Conservation (phyloP, 2,329 filamentous ascomycete genomes). For the Xylaria hypoxylon region DNA sequence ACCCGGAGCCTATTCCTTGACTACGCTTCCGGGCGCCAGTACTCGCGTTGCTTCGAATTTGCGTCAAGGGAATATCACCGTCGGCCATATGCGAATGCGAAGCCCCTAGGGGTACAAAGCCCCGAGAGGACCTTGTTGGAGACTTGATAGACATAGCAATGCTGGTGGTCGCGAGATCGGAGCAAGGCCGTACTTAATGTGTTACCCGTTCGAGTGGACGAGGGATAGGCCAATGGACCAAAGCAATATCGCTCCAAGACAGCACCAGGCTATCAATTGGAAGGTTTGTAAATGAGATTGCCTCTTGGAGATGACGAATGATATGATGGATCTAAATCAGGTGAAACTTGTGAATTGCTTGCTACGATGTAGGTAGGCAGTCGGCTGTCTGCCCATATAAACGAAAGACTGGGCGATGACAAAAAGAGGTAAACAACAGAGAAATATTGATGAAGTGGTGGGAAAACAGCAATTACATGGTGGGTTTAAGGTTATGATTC, state of each 20-base stretch:
- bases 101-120: conserved; percentile 48
- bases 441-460: conserved; percentile 13
- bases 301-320: background rate
- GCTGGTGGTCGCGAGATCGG: conserved; percentile 4
- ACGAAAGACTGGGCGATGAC: conserved; percentile 43
- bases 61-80: conserved; percentile 49
- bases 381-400: conserved; percentile 41
- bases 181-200: background rate
- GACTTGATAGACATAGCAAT: conserved; percentile 48
- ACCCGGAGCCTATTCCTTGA: conserved; percentile 52
- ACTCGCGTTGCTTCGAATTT: conserved; percentile 66
- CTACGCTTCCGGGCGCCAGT: conserved; percentile 64
- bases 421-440: conserved; percentile 17
- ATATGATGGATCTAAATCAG: conserved; percentile 24
- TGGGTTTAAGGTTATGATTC: no score
- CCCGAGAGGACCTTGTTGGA: conserved; percentile 45
- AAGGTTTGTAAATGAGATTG: conserved; percentile 23
- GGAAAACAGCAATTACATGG: conserved; percentile 17
- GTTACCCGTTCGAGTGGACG: background rate
- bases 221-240: conserved; percentile 33
- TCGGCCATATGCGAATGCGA: conserved; percentile 41
- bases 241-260: conserved; percentile 39
- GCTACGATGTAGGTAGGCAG: conserved; percentile 10
- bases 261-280: conserved; percentile 49
- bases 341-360: conserved; percentile 23